Percentiles rank a stretch among this genome's conserved stretches.
These are phyloP conservation scores for Phlegmacium glaucopus DNA, from an alignment of 768 basidiomycete genomes.

Conservation along the genomic window DNA sequence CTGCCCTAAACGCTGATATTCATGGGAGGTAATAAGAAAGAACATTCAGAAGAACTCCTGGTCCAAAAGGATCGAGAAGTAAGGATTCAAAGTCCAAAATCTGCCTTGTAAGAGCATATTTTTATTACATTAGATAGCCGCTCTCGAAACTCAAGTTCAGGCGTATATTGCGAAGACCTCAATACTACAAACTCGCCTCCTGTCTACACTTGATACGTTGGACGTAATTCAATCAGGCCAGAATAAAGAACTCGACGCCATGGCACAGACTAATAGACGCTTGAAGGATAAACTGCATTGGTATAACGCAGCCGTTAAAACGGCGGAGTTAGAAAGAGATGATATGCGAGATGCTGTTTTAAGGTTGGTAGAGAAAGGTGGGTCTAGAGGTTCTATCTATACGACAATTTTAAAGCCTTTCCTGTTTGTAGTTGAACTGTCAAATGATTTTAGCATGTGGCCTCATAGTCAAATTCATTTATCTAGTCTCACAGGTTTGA, in stretches of 20 bases:
- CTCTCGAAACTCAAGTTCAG: conserved; percentile 6
- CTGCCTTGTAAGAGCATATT: background rate
- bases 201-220: conserved; percentile 46
- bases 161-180: conserved; percentile 34
- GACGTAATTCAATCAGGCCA: conserved; percentile 41
- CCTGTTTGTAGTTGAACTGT: conserved; percentile 37
- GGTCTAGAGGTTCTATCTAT: conserved; percentile 13
- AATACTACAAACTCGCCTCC: conserved; percentile 42
- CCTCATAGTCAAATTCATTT: conserved; percentile 42
- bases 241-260: conserved; percentile 34
- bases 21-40: too few species aligned
- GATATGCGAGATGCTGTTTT: conserved; percentile 52
- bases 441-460: conserved; percentile 43
- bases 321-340: conserved; percentile 45
- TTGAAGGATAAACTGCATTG: conserved; percentile 37
- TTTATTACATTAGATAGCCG: conserved; percentile 1
- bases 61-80: too few species aligned
- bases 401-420: background rate
- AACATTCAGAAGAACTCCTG: too few species aligned
- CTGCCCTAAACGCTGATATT: too few species aligned
- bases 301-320: conserved; percentile 27
- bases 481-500: conserved; percentile 40
- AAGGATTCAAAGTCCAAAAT: too few species aligned
- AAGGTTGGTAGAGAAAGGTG: conserved; percentile 58
- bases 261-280: conserved; percentile 27